Base-by-base conservation (phyloP, 768 basidiomycete genomes). In the Exidia glandulosa region DNA sequence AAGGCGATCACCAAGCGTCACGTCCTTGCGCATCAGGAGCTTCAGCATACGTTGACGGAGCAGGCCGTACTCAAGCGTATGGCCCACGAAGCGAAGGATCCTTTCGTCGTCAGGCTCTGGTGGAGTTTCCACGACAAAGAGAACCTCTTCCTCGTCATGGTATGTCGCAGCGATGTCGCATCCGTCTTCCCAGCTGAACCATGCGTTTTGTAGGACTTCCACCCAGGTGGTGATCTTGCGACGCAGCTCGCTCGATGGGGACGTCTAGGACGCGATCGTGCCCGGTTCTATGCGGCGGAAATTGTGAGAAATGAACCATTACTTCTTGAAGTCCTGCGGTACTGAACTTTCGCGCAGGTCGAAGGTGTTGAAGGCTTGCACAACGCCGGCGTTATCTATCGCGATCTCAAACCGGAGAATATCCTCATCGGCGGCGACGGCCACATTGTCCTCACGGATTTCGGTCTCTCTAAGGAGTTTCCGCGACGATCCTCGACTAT, bases 41-140 rank as follows among this genome's bases (percentile, higher is more conserved):
- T 99, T 59, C 87, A 90, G 68, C 96, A 98, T 73, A 98, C 95
- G 2, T 78, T 96, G 63, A 95, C 94, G 2, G 96, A 99, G 74
- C 93, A 98, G 72, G 87, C 90, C 6, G 95, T 99, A 32, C 74
- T 99, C 68, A 94, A 90, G 74, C 80, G 90, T 47, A 94, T 97
- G 88, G 89, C 93, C 1, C 60, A 65, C 56, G 85, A 88, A 66
- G 82, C 84, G 60, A 80, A 82, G 66, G 93, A 97, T 70, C 93
- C 93, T 12, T 99, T 98, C 71, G 90, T 98, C 57, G 92, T 97
- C 62, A 91, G 88, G 71, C 81, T 99, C 19, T 90, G 92, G 84
- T 94, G 90, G 88, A 89, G 89, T 73, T 99, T 98, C 76, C 94
- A 97, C 73, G 94, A 98, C 74, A 89, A 90, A 74, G 93, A 97